A percentile compares a stretch with the other conserved stretches of the same genome.
Conservation (phyloP, 495 filamentous ascomycete species). For the Trichoderma gamsii region DNA sequence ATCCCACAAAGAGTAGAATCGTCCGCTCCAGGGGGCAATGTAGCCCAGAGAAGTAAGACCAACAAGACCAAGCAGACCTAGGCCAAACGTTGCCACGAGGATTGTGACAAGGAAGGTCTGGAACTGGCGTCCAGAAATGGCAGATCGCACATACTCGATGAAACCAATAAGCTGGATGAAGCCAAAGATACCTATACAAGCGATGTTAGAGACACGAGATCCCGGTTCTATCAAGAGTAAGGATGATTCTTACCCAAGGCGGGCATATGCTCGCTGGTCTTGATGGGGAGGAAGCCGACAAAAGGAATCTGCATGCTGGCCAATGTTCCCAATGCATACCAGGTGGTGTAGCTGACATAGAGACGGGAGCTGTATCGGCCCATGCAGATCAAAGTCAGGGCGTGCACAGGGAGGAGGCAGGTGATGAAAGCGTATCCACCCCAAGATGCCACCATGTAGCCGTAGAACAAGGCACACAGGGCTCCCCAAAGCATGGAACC, state of each 20-base stretch:
- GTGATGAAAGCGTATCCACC: conserved; percentile 99
- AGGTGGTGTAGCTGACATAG: conserved; percentile 94
- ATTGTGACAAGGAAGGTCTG: conserved; percentile 77
- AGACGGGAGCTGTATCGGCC: conserved; percentile 88
- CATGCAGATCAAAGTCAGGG: conserved; percentile 95
- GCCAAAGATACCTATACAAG: conserved; percentile 75
- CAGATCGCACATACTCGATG: conserved; percentile 80
- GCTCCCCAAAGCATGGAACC: conserved; percentile 95
- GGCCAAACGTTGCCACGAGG: conserved; percentile 60
- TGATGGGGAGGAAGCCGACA: conserved; percentile 92
- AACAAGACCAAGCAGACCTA: conserved; percentile 61
- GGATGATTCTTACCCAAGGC: conserved; percentile 62
- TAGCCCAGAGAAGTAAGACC: conserved; percentile 78
- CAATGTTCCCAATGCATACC: conserved; percentile 94
- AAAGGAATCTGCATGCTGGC: conserved; percentile 99
- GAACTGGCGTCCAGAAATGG: conserved; percentile 89
- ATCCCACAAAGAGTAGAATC: conserved; percentile 99
- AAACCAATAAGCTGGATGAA: conserved; percentile 91
- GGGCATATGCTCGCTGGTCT: conserved; percentile 98
- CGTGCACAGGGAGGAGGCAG: conserved; percentile 91
- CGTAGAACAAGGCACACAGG: conserved; percentile 92
- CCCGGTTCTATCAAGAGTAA: background rate
- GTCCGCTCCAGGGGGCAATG: conserved; percentile 96
- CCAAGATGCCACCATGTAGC: conserved; percentile 99
- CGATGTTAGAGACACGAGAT: conserved; percentile 27